Evolutionary conservation across 768 basidiomycete genomes (phyloP), one percentile per base, ranked within the genome.

Genomic region (Chalciporus piperatus): DNA sequence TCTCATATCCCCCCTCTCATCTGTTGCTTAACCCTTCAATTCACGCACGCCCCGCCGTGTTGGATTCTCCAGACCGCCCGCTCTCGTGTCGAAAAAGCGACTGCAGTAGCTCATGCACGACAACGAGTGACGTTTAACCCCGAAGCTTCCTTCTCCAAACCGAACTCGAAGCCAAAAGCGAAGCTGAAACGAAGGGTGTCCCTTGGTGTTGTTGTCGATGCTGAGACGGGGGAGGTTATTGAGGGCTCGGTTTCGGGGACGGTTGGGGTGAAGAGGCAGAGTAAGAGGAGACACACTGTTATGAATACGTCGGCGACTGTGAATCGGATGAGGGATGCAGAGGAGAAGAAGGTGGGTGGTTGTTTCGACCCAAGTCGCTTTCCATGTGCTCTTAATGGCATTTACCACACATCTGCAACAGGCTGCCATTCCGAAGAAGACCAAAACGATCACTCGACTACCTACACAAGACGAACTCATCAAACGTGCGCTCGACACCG

Each of bases 381-480:
- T 22, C 22, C 22, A 22, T 22, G 22, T 22, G 16, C 6, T 9
- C 16, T 1, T 40, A 9, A 20, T 22, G 7, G 12, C 7, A 8
- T 45, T 14, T 20, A 12, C 2, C 1, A 5, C 54, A 5, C 25
- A 8, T 14, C 14, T n/a, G 37, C 47, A 50, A 30, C 45, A 85
- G 83, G 80, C 82, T 12, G 74, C 83, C 0, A 56, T 73, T 10
- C 81, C 85, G 1, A 89, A 84, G 70, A 86, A 84, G 59, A 62
- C 69, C 7, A 87, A 83, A 61, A 66, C 68, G 3, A 75, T 74
- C 48, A 74, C 71, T 20, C 83, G 76, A 27, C 66, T 72, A 6
- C 78, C 76, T 40, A 90, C 90, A 0, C 92, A 95, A 61, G 87
- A 81, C n/a, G 89, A 94, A 59, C 78, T 94, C 8, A 87, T 95